Percentiles rank a stretch among this genome's conserved stretches.
phyloP scores from a whole-genome alignment of 2,329 filamentous ascomycete genomes.

The Hypocrella siamensis region DNA sequence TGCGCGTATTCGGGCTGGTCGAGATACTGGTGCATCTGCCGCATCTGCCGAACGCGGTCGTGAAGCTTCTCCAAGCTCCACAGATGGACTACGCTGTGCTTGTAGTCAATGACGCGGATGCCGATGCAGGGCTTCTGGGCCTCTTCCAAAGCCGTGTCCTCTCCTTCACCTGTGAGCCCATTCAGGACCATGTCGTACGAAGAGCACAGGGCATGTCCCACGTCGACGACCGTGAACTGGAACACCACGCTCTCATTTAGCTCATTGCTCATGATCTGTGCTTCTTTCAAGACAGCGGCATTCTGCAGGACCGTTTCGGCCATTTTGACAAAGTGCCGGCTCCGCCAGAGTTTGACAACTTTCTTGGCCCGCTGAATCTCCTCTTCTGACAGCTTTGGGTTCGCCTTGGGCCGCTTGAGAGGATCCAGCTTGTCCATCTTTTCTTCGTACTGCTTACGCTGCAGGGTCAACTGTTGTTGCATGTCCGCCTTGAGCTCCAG shows the following conservation, averaged over 20 bases:
- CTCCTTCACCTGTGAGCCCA: conserved; percentile 71
- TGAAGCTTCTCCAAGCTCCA: conserved; percentile 93
- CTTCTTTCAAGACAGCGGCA: conserved; percentile 79
- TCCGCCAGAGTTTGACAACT: conserved; percentile 60
- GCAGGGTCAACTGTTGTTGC: conserved; percentile 68
- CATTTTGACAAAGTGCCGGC: conserved; percentile 82
- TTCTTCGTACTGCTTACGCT: conserved; percentile 71
- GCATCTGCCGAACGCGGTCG: conserved; percentile 77
- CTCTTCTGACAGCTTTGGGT: conserved; percentile 49
- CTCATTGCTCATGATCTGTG: conserved; percentile 94
- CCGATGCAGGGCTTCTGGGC: conserved; percentile 81
- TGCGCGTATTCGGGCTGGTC: conserved; percentile 89
- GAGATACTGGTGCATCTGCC: conserved; percentile 92
- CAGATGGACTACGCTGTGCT: conserved; percentile 68
- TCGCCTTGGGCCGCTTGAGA: conserved; percentile 42
- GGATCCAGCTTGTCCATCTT: conserved; percentile 65
- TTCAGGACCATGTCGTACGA: conserved; percentile 96
- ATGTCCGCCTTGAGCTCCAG: conserved; percentile 71
- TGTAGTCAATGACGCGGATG: conserved; percentile 82
- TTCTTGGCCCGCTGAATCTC: conserved; percentile 57
- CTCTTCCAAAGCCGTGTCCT: conserved; percentile 65
- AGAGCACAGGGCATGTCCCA: conserved; percentile 76
- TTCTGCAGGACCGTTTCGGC: conserved; percentile 82
- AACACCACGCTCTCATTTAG: conserved; percentile 88
- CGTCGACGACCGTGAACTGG: conserved; percentile 83